Percentiles rank a stretch among this genome's conserved stretches.
These are phyloP conservation scores for Forsythia suspensa DNA, from an alignment of 257 asterid species.

Conservation along the genomic window DNA sequence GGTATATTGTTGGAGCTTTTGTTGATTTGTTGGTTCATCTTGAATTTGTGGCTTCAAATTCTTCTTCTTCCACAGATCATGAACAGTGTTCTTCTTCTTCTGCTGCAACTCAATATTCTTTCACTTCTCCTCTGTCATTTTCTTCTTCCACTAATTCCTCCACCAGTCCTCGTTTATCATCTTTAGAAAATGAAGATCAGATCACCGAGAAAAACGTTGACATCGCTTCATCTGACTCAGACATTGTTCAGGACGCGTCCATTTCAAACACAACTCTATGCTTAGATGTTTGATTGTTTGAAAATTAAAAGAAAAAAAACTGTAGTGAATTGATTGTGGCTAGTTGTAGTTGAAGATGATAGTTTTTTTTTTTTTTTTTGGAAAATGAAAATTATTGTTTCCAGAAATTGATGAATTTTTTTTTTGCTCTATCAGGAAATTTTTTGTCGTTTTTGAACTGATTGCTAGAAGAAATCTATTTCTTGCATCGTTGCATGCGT, in stretches of 20 bases:
- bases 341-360: background rate
- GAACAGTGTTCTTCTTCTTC: conserved; percentile 36
- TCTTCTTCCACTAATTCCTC: conserved; percentile 45
- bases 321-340: background rate
- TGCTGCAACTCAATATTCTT: conserved; percentile 34
- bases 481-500: background rate
- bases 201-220: conserved; percentile 26
- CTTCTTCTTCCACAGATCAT: conserved; percentile 10
- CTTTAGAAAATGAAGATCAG: conserved; percentile 36
- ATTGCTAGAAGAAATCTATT: background rate
- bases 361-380: background rate
- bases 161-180: conserved; percentile 39
- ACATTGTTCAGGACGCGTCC: background rate
- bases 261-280: background rate
- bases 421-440: background rate
- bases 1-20: conserved; percentile 69
- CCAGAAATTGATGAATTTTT: background rate
- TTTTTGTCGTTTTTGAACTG: background rate
- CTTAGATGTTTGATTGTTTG: conserved; percentile 16
- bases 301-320: background rate
- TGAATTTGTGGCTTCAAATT: conserved; percentile 20
- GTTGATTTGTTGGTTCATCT: conserved; percentile 57
- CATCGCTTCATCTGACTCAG: conserved; percentile 9
- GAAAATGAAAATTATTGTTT: background rate
- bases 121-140: conserved; percentile 67